A percentile compares a stretch with the other conserved stretches of the same genome.
These are phyloP conservation scores for Yamadazyma friedrichii DNA, from an alignment of 1,139 yeast genomes.

Conservation along the genomic window DNA sequence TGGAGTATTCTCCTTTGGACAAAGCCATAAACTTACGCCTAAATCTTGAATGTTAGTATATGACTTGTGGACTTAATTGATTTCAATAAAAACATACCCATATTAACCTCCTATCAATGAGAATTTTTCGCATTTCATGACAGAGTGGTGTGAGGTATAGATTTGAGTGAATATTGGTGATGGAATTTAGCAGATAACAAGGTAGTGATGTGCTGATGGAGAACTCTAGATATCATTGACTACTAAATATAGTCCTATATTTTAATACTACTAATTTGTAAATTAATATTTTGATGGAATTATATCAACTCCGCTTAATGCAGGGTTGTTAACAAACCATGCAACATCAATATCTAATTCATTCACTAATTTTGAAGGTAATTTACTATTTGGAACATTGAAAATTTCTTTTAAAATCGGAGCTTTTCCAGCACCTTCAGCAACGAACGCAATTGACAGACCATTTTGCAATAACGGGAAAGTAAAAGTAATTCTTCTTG, in stretches of 20 bases:
- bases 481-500: constrained; percentile 71
- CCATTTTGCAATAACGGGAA: constrained; percentile 61
- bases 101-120: neutral
- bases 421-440: constrained; percentile 88
- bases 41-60: constrained; percentile 15
- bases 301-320: constrained; percentile 63
- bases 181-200: no score
- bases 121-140: neutral
- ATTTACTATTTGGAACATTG: constrained; percentile 42
- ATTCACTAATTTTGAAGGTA: constrained; percentile 80
- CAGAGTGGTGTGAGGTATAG: neutral
- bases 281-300: constrained; percentile 43
- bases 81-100: constrained; percentile 5
- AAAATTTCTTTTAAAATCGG: constrained; percentile 69
- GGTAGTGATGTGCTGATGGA: no score
- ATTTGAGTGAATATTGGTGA: no score
- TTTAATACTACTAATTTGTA: neutral
- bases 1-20: constrained; percentile 59
- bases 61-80: neutral
- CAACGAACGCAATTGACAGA: constrained; percentile 70
- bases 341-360: constrained; percentile 47
- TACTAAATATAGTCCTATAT: neutral
- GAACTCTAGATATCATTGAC: neutral
- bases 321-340: constrained; percentile 83
- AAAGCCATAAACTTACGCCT: constrained; percentile 73